Evolutionary conservation across 345 rosid genomes (phyloP).

Genomic region (Erucastrum elatum): DNA sequence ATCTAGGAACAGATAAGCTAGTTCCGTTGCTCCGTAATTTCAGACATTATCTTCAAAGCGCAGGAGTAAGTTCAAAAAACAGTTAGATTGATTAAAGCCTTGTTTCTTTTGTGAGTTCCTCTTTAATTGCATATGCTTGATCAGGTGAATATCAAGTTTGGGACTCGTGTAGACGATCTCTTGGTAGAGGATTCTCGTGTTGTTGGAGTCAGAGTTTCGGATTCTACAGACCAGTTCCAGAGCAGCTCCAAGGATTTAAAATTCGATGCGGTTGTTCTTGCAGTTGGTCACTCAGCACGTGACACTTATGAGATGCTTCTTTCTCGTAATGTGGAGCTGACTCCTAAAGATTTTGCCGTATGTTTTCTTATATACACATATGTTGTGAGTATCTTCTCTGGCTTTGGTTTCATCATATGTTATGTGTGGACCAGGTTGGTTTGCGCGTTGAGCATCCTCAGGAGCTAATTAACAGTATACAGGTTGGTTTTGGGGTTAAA

Average conservation of each 20-base stretch:
- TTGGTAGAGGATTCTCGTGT: slow-evolving; percentile 60
- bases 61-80: slow-evolving; percentile 62
- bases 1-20: slow-evolving; percentile 89
- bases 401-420: not conserved
- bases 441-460: slow-evolving; percentile 98
- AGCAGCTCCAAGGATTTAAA: slow-evolving; percentile 43
- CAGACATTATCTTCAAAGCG: slow-evolving; percentile 69
- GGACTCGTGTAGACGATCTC: slow-evolving; percentile 85
- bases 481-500: slow-evolving; percentile 46
- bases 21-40: slow-evolving; percentile 82
- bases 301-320: slow-evolving; percentile 89
- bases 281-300: slow-evolving; percentile 98
- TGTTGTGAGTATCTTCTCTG: not conserved
- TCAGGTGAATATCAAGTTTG: slow-evolving; percentile 78
- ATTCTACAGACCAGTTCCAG: slow-evolving; percentile 47
- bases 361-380: slow-evolving; percentile 37
- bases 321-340: slow-evolving; percentile 71
- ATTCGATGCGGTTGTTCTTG: slow-evolving; percentile 81
- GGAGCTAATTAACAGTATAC: slow-evolving; percentile 82
- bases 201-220: slow-evolving; percentile 70
- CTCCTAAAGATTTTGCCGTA: slow-evolving; percentile 89
- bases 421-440: slow-evolving; percentile 66
- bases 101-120: not conserved
- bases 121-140: slow-evolving; percentile 21
- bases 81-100: slow-evolving; percentile 4